Evolutionary conservation across 305 asterid genomes (phyloP), one percentile per base, ranked within the genome.

Genomic region (Fraxinus albicans): DNA sequence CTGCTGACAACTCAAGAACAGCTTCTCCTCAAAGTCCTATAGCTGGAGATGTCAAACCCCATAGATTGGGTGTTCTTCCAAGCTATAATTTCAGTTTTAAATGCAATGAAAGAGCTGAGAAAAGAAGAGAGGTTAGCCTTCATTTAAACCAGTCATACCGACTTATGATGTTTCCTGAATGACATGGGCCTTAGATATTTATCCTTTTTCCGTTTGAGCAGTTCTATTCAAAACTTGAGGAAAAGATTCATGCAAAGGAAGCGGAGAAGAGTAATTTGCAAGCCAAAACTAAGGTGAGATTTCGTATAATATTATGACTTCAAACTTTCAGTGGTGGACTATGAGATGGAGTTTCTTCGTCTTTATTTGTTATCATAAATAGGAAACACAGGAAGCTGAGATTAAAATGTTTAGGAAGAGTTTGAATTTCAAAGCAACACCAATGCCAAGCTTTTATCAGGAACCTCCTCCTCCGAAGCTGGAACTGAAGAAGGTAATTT

Each of bases 381-480:
- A 95, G 99, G 99, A 96, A 91, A 63, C 92, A n/a, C 99, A 90
- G 60, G 97, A 96, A 80, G 96, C 97, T 31, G 98, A 93, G 88
- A 86, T 96, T 80, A 96, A 85, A 88, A 91, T 84, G 94, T 88
- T 94, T 84, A 88, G 99, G 87, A 96, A 94, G 86, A 90, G 88
- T 63, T 90, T 95, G 92, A 91, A 83, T 84, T 95, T 95, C 84
- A 95, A 94, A 89, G 99, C 99, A 73, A 94, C 95, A 74, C 99
- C 99, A 2, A 92, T 96, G 99, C 99, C 99, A n/a, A 96, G 89
- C 89, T 96, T 96, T 89, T 96, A 96, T 86, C 97, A 92, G 89
- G 98, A 93, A 86, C 99, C 99, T 87, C 85, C 94, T 25, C 99
- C 98, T 85, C 94, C 95, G 0, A 92, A 94, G 85, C 90, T 87